Conservation (phyloP, 495 filamentous ascomycete genomes). For the Annulohypoxylon maeteangense region DNA sequence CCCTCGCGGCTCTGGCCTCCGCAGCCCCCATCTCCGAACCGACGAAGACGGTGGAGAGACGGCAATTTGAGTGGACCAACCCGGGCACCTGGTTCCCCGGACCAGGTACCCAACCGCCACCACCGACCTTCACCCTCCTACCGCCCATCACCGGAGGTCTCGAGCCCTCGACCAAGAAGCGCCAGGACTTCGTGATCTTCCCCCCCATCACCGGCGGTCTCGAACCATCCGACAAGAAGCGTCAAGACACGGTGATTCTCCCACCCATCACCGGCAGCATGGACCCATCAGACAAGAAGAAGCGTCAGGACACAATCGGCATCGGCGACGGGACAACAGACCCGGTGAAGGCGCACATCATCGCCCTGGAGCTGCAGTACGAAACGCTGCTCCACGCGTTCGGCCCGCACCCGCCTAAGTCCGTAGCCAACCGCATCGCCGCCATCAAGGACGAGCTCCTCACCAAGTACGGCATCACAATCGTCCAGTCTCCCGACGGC, state of each 20-base stretch:
- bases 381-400: constrained; percentile 40
- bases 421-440: constrained; percentile 40
- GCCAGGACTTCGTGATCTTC: constrained; percentile 59
- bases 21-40: constrained; percentile 44
- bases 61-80: constrained; percentile 21
- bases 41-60: constrained; percentile 34
- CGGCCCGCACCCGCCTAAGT: constrained; percentile 40
- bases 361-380: constrained; percentile 44
- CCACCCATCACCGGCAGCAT: constrained; percentile 45
- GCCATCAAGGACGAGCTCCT: constrained; percentile 50
- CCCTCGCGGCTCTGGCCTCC: constrained; percentile 43
- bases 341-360: constrained; percentile 41
- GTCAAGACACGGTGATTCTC: constrained; percentile 54
- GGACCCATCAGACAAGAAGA: constrained; percentile 47
- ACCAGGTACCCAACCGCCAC: constrained; percentile 18
- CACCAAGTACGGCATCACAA: constrained; percentile 52
- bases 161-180: constrained; percentile 46
- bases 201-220: constrained; percentile 45
- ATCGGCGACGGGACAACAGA: constrained; percentile 31
- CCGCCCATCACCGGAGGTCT: constrained; percentile 56
- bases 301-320: constrained; percentile 38
- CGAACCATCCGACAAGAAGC: constrained; percentile 48
- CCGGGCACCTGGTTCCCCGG: constrained; percentile 30
- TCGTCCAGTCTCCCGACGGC: constrained; percentile 51
- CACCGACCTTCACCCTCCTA: constrained; percentile 43